Conservation (phyloP, 345 rosid genomes). For the Salix viminalis region DNA sequence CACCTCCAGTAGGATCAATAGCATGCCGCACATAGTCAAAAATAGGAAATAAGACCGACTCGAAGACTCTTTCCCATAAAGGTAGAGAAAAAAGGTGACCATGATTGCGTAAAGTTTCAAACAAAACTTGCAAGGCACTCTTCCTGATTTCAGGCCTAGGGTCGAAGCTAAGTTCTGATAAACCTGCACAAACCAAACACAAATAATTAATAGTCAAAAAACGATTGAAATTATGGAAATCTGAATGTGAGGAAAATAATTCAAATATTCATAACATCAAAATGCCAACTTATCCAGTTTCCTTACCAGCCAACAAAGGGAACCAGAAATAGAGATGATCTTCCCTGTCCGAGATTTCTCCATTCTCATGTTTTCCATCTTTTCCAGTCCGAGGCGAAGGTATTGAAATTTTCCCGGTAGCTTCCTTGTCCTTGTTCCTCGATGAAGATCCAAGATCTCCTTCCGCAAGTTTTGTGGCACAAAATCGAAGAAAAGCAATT, state of each 20-base stretch:
- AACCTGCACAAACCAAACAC: conserved; percentile 48
- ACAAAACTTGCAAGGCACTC: conserved; percentile 85
- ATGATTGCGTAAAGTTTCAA: conserved; percentile 89
- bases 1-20: conserved; percentile 89
- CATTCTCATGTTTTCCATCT: conserved; percentile 57
- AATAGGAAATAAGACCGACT: conserved; percentile 89
- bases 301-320: conserved; percentile 88
- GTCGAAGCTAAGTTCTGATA: conserved; percentile 97
- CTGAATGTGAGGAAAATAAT: background rate
- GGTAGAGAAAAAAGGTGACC: conserved; percentile 86
- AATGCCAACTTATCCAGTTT: conserved; percentile 16
- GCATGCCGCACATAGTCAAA: conserved; percentile 97
- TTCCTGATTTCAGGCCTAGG: conserved; percentile 97
- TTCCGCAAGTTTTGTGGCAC: conserved; percentile 96
- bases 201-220: background rate
- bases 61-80: conserved; percentile 87
- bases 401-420: conserved; percentile 43
- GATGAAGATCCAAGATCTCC: conserved; percentile 75
- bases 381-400: conserved; percentile 49
- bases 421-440: conserved; percentile 62
- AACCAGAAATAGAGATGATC: conserved; percentile 93
- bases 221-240: background rate
- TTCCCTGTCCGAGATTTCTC: conserved; percentile 58
- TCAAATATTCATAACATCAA: conserved; percentile 1
- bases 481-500: conserved; percentile 84